Percentiles rank a stretch among this genome's conserved stretches.
These are phyloP conservation scores for Calonectria crousiana DNA, from an alignment of 2,329 filamentous ascomycete genomes.

Conservation along the genomic window DNA sequence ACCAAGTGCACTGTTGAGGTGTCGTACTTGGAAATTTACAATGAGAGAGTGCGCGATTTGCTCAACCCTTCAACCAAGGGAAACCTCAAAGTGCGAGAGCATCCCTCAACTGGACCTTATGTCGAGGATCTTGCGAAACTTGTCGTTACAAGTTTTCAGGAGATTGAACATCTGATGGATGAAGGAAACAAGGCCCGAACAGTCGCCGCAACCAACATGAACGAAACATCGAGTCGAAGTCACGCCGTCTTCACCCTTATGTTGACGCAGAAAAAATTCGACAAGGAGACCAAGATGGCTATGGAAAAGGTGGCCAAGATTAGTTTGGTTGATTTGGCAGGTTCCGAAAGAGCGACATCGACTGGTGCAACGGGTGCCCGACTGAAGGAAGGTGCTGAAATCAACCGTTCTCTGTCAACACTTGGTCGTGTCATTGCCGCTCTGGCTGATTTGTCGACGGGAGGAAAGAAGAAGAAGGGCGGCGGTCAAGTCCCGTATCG, in stretches of 20 bases:
- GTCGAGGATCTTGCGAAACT: conserved; percentile 98
- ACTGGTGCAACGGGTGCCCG: conserved; percentile 96
- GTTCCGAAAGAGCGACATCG: conserved; percentile 96
- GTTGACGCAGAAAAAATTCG: conserved; percentile 91
- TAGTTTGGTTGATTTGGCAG: conserved; percentile 95
- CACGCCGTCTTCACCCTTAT: conserved; percentile 98
- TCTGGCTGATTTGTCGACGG: conserved; percentile 89
- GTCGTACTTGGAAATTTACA: conserved; percentile 99
- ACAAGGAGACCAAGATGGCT: conserved; percentile 94
- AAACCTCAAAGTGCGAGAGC: conserved; percentile 96
- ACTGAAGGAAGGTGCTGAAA: conserved; percentile 97
- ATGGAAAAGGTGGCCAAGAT: conserved; percentile 99
- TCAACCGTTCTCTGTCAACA: conserved; percentile 96
- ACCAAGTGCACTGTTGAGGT: conserved; percentile 95
- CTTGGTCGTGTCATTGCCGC: conserved; percentile 97
- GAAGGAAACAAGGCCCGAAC: conserved; percentile 99
- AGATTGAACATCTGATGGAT: conserved; percentile 98
- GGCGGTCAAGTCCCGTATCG: conserved; percentile 89
- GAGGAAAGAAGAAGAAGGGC: conserved; percentile 78
- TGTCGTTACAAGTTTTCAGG: conserved; percentile 90
- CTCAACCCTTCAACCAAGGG: conserved; percentile 96
- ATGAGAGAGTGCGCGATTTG: conserved; percentile 94
- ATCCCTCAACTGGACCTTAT: conserved; percentile 96
- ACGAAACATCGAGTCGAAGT: conserved; percentile 97
- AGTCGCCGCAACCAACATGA: conserved; percentile 99